These are phyloP conservation scores for Phanerodontia chrysosporium DNA, from an alignment of 768 basidiomycete species.

Conservation along the genomic window DNA sequence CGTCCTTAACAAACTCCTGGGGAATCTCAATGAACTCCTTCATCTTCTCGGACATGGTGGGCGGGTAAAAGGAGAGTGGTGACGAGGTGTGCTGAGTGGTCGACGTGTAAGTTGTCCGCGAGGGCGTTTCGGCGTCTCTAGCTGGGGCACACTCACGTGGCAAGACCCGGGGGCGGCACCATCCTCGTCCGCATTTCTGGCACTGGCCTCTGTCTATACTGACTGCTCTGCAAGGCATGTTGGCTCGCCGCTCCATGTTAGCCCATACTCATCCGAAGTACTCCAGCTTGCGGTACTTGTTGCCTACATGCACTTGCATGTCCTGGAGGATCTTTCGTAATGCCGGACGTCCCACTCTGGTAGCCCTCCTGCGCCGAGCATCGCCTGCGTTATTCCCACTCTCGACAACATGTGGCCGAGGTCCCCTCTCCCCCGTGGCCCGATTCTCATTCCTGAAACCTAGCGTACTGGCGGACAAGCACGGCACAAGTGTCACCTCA, in stretches of 20 bases:
- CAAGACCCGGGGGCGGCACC: not conserved
- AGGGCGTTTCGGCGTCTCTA: not conserved
- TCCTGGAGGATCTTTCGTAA: conserved; percentile 35
- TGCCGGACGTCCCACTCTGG: conserved; percentile 13
- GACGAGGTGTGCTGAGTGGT: conserved; percentile 7
- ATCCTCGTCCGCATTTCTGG: too few species aligned
- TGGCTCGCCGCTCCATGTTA: too few species aligned
- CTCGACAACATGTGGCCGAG: not conserved
- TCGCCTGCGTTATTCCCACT: conserved; percentile 11
- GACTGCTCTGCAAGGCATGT: not conserved
- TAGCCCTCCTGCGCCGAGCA: conserved; percentile 10
- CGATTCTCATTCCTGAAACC: not conserved
- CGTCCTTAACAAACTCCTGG: conserved; percentile 89
- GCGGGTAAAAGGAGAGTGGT: conserved; percentile 13
- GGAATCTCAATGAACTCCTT: conserved; percentile 89
- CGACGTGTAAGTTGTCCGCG: conserved; percentile 24
- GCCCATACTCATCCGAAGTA: too few species aligned
- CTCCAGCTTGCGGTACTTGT: too few species aligned
- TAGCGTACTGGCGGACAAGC: not conserved
- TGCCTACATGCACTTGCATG: conserved; percentile 51
- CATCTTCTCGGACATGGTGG: conserved; percentile 83
- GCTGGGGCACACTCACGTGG: conserved; percentile 1
- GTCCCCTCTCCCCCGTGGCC: not conserved
- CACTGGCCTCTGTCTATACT: too few species aligned
- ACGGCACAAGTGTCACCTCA: not conserved